Evolutionary conservation across 2,329 filamentous ascomycete species (phyloP).

Genomic region (Cylindrodendrum hubeiense): DNA sequence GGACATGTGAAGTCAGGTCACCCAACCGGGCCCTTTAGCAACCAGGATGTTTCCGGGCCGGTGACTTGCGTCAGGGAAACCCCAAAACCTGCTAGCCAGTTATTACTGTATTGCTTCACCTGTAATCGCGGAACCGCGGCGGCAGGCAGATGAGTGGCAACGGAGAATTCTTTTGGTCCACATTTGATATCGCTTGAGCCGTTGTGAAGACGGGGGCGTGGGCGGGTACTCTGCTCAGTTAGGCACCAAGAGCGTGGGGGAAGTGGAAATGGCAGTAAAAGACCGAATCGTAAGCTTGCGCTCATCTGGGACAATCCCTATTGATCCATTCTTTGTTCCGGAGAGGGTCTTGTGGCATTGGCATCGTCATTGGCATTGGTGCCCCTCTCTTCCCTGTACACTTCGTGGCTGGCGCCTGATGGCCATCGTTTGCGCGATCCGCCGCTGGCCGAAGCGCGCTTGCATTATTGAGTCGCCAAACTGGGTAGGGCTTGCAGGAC

Average conservation of each 20-base stretch:
- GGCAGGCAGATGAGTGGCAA: constrained; percentile 22
- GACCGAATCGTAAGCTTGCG: constrained; percentile 15
- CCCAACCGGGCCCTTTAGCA: constrained; percentile 8
- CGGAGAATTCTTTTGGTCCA: constrained; percentile 12
- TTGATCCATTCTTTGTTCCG: constrained; percentile 23
- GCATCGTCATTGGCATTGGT: not conserved
- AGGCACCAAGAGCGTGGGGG: constrained; percentile 35
- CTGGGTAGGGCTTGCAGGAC: constrained; percentile 15
- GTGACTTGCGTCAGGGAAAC: constrained; percentile 10
- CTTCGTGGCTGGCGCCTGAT: constrained; percentile 26
- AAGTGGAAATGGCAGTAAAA: constrained; percentile 20
- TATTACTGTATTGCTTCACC: constrained; percentile 10
- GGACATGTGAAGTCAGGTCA: constrained; percentile 35
- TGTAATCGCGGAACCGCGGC: constrained; percentile 21
- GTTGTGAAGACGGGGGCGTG: not conserved
- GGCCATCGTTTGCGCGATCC: constrained; percentile 17
- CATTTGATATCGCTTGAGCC: constrained; percentile 22
- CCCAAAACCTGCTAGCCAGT: no score
- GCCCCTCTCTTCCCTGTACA: not conserved
- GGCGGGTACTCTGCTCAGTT: not conserved
- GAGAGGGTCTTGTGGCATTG: constrained; percentile 13
- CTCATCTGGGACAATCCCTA: constrained; percentile 32
- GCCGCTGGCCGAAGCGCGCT: constrained; percentile 23
- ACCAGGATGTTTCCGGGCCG: constrained; percentile 13
- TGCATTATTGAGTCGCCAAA: constrained; percentile 12